phyloP scores from a whole-genome alignment of 441 rosid species.

The Populus tomentosa region DNA sequence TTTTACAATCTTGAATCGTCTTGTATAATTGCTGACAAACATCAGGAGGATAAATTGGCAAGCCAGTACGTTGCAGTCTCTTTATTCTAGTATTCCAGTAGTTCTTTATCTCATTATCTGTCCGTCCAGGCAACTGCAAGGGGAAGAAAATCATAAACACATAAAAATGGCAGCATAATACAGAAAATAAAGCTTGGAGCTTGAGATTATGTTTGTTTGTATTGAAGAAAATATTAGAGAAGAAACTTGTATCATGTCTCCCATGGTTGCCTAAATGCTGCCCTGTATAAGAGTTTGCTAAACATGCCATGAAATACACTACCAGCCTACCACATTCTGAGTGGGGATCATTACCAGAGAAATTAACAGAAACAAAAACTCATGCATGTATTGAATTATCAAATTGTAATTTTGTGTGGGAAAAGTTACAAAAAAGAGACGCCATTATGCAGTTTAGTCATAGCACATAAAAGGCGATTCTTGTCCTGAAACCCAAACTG shows the following conservation, averaged over 20 bases:
- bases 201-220: not conserved
- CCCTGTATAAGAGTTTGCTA: not conserved
- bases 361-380: not conserved
- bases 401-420: not conserved
- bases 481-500: not conserved
- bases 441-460: not conserved
- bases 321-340: not conserved
- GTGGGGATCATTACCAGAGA: not conserved
- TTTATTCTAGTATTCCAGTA: constrained; percentile 98
- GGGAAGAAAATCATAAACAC: constrained; percentile 4
- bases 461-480: not conserved
- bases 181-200: not conserved
- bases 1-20: constrained; percentile 46
- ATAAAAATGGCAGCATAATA: constrained; percentile 1
- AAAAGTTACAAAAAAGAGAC: not conserved
- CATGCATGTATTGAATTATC: not conserved
- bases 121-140: constrained; percentile 88
- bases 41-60: constrained; percentile 97
- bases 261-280: not conserved
- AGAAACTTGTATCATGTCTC: not conserved
- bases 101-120: constrained; percentile 98
- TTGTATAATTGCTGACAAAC: constrained; percentile 54
- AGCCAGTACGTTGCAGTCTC: constrained; percentile 90
- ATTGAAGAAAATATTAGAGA: not conserved
- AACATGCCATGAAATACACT: not conserved